Base-by-base conservation (phyloP, 129 eudicot genomes). In the Scalesia atractyloides region DNA sequence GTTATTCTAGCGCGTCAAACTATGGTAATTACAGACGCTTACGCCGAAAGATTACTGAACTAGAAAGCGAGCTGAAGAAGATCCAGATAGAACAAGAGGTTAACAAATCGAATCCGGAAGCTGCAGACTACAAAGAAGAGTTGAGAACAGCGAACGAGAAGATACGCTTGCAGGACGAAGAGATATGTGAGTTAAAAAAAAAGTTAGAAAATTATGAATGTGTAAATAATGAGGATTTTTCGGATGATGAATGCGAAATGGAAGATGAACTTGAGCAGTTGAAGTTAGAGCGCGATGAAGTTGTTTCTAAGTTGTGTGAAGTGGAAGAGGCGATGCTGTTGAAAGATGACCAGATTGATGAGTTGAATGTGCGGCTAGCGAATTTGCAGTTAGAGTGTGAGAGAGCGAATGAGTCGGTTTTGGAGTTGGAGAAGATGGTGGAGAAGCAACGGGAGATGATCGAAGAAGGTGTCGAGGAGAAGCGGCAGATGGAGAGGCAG, bases 401-500 rank as follows among this genome's bases (percentile, higher is more conserved):
- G 19, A 67, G 49, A 64, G 80, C 80, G 1, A 64, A 60, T 18
- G 72, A 80, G 48, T 15, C 69, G 66, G 80, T 53, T 1, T 83
- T 86, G 26, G 92, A 82, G 17, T 33, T 93, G 58, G 87, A 84
- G 68, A 50, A 34, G 26, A 84, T 77, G 37, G 76, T 87, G 7
- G 84, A 87, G 75, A 83, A 76, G 24, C 88, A 89, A 36, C 54
- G 81, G 2, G 86, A 58, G 58, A 34, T 64, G 57, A 85, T 93
- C 11, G 15, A 73, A 73, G 92, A 93, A 85, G 95, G 83, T 3
- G 98, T 79, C 0, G 98, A 93, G 72, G 95, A 76, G 74, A 93
- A 87, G 41, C 73, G 82, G 18, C 90, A 89, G 66, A 95, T 87
- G 7, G 87, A 89, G 12, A 81, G 89, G 74, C 95, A 89, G 60